Conservation (phyloP, 1,284 basidiomycete species). For the Abortiporus biennis region DNA sequence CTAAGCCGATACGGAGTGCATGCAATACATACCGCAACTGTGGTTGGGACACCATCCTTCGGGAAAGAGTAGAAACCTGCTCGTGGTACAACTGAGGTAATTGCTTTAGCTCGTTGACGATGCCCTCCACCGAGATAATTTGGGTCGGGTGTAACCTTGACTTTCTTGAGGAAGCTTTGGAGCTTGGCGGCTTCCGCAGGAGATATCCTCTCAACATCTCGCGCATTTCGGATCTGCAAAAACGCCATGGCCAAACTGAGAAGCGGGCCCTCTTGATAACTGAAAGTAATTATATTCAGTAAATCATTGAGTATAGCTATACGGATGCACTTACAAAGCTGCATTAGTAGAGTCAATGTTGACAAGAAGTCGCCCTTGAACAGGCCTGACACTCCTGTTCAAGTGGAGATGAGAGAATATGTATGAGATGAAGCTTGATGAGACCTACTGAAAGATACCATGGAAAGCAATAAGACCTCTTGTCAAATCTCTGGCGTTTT, state of each 20-base stretch:
- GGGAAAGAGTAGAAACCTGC: slow-evolving; percentile 25
- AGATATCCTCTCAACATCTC: too few species aligned
- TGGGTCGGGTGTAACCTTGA: neutral
- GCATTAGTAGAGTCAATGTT: neutral
- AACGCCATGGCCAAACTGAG: neutral
- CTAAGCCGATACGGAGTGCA: neutral
- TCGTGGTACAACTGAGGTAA: slow-evolving; percentile 16
- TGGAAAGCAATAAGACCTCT: slow-evolving; percentile 1
- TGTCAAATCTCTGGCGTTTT: neutral
- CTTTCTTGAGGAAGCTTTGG: neutral
- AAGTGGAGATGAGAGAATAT: neutral
- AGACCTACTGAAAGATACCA: slow-evolving; percentile 3
- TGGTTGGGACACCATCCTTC: slow-evolving; percentile 24
- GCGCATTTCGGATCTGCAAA: neutral
- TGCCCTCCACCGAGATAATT: neutral
- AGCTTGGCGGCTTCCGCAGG: too few species aligned
- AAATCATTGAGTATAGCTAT: too few species aligned
- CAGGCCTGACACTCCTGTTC: slow-evolving; percentile 2
- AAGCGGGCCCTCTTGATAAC: neutral
- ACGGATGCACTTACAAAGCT: neutral
- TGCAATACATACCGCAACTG: slow-evolving; percentile 25
- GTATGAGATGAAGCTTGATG: neutral
- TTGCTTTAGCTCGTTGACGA: slow-evolving; percentile 12
- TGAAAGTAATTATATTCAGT: too few species aligned
- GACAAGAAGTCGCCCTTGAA: neutral